phyloP scores from a whole-genome alignment of 2,329 filamentous ascomycete species.

The Calonectria honghensis region DNA sequence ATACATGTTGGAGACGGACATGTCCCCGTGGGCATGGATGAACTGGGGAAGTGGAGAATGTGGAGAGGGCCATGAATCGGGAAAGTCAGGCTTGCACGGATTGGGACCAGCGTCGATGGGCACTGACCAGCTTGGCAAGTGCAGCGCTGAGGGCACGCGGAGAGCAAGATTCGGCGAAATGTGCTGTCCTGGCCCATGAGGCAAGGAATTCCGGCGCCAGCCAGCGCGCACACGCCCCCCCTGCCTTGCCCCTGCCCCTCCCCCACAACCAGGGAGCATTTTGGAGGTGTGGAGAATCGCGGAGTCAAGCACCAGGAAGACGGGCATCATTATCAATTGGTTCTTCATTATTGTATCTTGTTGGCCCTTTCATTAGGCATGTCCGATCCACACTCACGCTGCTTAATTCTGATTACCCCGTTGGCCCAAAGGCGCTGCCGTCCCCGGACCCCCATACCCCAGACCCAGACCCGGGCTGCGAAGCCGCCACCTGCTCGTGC shows the following conservation, averaged over 20 bases:
- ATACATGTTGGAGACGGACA: constrained; percentile 37
- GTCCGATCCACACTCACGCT: neutral
- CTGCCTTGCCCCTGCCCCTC: neutral
- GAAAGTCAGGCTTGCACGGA: constrained; percentile 3
- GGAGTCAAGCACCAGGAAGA: neutral
- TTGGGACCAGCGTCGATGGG: neutral
- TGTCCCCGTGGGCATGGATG: constrained; percentile 27
- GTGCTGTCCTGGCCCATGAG: constrained; percentile 25
- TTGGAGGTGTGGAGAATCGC: constrained; percentile 14
- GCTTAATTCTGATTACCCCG: constrained; percentile 6
- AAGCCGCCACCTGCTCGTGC: constrained; percentile 31
- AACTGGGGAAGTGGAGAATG: constrained; percentile 23
- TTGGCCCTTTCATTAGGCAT: neutral
- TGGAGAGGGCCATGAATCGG: constrained; percentile 23
- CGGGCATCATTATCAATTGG: neutral
- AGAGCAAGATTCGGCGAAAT: constrained; percentile 33
- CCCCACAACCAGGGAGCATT: constrained; percentile 19
- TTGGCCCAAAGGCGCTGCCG: neutral
- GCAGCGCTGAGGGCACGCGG: neutral
- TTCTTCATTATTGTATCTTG: neutral
- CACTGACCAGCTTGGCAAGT: constrained; percentile 22
- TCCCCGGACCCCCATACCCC: constrained; percentile 26
- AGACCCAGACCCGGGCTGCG: constrained; percentile 22
- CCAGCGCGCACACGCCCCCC: neutral
- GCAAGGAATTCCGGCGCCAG: constrained; percentile 27